Base-by-base conservation (phyloP, 768 basidiomycete genomes). In the Phanerochaete carnosa region DNA sequence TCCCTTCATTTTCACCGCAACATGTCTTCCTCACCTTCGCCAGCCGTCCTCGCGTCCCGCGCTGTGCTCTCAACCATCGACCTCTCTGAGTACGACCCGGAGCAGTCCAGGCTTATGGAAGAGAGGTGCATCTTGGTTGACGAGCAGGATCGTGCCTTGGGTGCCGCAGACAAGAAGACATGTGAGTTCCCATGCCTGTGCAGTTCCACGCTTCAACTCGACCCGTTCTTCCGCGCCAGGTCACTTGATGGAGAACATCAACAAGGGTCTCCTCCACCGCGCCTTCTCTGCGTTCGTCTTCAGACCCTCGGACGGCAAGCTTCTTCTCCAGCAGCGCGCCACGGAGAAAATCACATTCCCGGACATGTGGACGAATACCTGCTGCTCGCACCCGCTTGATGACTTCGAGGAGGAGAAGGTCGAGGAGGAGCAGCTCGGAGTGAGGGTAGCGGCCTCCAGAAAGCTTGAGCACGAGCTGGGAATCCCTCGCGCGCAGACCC, bases 281-380 rank as follows among this genome's bases (percentile, higher is more conserved):
- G 97, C 97, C 19, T 99, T 99, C 80, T 98, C 95, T 61, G 95
- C 89, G 35, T 98, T 99, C 74, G 83, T 98, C 64, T 99, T 98
- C 80, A 81, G 94, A 37, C 97, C 97, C 2, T 86, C 86, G 13
- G 94, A 98, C 73, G 97, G 97, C 49, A 92, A 89, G 73, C 82
- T 99, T 19, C 80, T 99, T 28, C 82, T 99, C 47, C 97, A 99
- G 73, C 94, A 94, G 74, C 86, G 97, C 37, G 97, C 97, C 22
- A 80, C 88, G n/a, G 95, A 96, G 78, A 99, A 99, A 80, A 99
- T 99, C 71, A 99, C 97, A 7, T 99, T 99, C 78, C 97, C 97
- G 5, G 83, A 92, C 68, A 95, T 98, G 95, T 99, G 97, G 97
- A 99, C 97, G 32, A 99, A 99, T 75, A 98, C 97, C 8, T 99